These are phyloP conservation scores for Telopea speciosissima DNA, from an alignment of 177 flowering plant species.

Conservation along the genomic window DNA sequence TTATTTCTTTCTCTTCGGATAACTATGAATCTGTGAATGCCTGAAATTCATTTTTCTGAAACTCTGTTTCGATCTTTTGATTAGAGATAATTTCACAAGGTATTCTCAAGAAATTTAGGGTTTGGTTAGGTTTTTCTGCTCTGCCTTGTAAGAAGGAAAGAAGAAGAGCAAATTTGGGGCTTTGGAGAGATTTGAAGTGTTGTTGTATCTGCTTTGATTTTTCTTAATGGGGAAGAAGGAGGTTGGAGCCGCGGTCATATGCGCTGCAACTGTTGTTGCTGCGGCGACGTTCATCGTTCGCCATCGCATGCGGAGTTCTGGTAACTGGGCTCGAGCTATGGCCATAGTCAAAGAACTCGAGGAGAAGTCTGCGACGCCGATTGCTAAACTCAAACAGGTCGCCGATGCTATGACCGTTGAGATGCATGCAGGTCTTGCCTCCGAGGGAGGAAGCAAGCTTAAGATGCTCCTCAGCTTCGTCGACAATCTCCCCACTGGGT, in stretches of 20 bases:
- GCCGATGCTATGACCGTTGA: constrained; percentile 94
- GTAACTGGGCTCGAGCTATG: constrained; percentile 53
- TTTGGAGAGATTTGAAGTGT: background rate
- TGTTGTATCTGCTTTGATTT: background rate
- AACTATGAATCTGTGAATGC: no score
- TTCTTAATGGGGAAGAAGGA: constrained; percentile 59
- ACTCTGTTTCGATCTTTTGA: no score
- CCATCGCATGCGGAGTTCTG: constrained; percentile 50
- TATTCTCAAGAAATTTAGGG: no score
- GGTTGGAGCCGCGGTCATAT: constrained; percentile 62
- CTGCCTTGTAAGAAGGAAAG: background rate
- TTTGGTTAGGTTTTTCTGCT: background rate
- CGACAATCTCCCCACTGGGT: constrained; percentile 93
- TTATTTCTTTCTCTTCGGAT: no score
- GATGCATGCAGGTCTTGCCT: constrained; percentile 96
- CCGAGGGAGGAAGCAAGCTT: constrained; percentile 92
- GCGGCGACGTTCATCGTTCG: constrained; percentile 67
- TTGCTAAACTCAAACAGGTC: constrained; percentile 59
- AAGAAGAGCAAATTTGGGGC: background rate
- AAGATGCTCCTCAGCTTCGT: constrained; percentile 95
- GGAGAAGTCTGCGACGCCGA: constrained; percentile 64
- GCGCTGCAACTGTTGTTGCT: constrained; percentile 73
- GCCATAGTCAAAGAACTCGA: constrained; percentile 72
- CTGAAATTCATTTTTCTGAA: no score
- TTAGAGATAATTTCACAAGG: no score